Base-by-base conservation (phyloP, 495 filamentous ascomycete species). In the Clavariopsis aquatica region DNA sequence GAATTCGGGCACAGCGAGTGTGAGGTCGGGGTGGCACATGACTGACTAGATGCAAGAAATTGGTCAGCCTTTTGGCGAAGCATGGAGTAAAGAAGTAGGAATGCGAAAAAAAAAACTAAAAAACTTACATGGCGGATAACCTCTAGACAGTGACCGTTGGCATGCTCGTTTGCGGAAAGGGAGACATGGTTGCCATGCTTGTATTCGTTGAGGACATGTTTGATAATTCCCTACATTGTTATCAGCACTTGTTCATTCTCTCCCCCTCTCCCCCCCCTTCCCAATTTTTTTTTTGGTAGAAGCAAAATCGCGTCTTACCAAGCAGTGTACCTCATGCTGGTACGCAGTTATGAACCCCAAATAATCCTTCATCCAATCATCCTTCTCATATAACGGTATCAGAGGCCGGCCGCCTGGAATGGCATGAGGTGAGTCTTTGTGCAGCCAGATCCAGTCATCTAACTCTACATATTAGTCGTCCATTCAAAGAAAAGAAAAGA, bases 301-400 rank as follows among this genome's bases (percentile, higher is more conserved):
- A n/a, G n/a, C n/a, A n/a, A n/a, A n/a, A n/a, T n/a, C n/a, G n/a
- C 26, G 10, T 7, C 52, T 54, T 36, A 54, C 52, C 24, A 54
- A 20, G 19, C 52, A 54, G 52, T 54, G 52, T 9, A 54, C 23
- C 29, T 54, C 52, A 20, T 54, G 52, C 52, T 54, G 52, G n/a
- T 54, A 54, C 23, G 52, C 52, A 2, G 26, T 54, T 15, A 54
- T 29, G 20, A 31, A 54, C 24, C 52, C 52, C n/a, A 20, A 7
- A 20, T 54, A 54, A 36, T 54, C 52, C 29, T 54, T 54, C 52
- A 54, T 54, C 52, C 52, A 54, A 1, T 8, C 26, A 54, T 54
- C 52, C 19, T 34, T 54, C 52, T 31, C 52, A 36, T 54, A 29
- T 9, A 54, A 27, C 12, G 52, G 52, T 4, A 54, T 54, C 26